These are phyloP conservation scores for Tetrapisispora fleetii DNA, from an alignment of 805 yeast species.

Conservation along the genomic window DNA sequence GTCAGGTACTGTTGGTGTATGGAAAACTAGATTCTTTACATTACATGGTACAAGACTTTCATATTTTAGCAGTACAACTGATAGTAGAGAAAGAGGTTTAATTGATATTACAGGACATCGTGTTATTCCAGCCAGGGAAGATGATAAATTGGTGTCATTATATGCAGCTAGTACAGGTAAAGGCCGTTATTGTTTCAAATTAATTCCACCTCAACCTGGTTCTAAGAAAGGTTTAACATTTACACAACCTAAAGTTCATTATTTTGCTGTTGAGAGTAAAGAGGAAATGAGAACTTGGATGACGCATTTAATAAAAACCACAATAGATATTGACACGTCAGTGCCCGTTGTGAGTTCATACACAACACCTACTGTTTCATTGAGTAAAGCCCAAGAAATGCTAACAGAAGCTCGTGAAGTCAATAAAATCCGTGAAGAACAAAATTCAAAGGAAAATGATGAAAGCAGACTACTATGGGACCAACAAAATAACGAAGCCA, in stretches of 20 bases:
- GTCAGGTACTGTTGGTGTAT: constrained; percentile 67
- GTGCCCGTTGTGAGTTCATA: constrained; percentile 92
- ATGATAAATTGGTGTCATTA: constrained; percentile 73
- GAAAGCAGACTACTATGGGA: constrained; percentile 26
- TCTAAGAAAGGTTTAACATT: constrained; percentile 89
- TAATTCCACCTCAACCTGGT: constrained; percentile 96
- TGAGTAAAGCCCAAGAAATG: constrained; percentile 78
- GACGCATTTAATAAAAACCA: constrained; percentile 88
- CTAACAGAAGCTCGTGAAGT: constrained; percentile 73
- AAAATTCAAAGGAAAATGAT: constrained; percentile 19
- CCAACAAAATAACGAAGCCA: constrained; percentile 12
- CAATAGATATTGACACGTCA: constrained; percentile 87
- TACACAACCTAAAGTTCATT: constrained; percentile 92
- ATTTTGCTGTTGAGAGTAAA: constrained; percentile 84
- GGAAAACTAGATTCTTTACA: constrained; percentile 80
- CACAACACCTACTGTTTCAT: constrained; percentile 83
- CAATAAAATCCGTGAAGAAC: constrained; percentile 44
- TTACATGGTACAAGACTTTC: constrained; percentile 89
- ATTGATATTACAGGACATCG: constrained; percentile 93
- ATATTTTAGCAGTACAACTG: constrained; percentile 69
- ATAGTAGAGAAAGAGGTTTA: constrained; percentile 76
- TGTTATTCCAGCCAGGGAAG: constrained; percentile 74
- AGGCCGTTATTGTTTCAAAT: constrained; percentile 82
- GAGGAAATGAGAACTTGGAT: constrained; percentile 94
- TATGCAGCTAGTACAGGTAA: constrained; percentile 89